Conservation (phyloP, 2,329 filamentous ascomycete genomes). For the Beauveria varroae region DNA sequence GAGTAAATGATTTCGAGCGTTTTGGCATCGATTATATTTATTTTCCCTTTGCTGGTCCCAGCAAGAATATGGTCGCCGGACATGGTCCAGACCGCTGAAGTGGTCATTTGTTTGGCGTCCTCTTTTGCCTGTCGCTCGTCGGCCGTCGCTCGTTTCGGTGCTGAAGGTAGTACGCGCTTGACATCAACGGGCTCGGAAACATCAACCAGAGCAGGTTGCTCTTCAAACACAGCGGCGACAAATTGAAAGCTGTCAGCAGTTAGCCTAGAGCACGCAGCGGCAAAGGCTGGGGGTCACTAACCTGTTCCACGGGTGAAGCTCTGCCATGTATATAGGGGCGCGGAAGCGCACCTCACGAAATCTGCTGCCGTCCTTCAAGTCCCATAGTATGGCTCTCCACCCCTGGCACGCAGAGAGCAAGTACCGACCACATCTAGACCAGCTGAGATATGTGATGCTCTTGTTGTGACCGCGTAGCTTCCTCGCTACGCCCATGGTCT, state of each 20-base stretch:
- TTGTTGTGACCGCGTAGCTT: slow-evolving; percentile 90
- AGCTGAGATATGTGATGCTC: slow-evolving; percentile 90
- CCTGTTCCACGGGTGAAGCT: slow-evolving; percentile 88
- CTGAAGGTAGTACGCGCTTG: slow-evolving; percentile 73
- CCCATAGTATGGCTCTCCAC: slow-evolving; percentile 96
- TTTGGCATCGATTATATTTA: slow-evolving; percentile 86
- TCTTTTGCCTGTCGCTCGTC: slow-evolving; percentile 86
- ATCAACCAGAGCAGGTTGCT: slow-evolving; percentile 83
- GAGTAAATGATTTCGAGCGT: slow-evolving; percentile 82
- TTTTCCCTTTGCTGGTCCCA: slow-evolving; percentile 89
- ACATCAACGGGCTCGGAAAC: slow-evolving; percentile 60
- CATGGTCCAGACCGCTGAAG: slow-evolving; percentile 80
- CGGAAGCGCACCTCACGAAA: slow-evolving; percentile 84
- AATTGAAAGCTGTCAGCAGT: slow-evolving; percentile 62
- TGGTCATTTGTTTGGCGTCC: slow-evolving; percentile 92
- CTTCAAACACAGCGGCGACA: slow-evolving; percentile 88
- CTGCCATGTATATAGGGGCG: slow-evolving; percentile 90
- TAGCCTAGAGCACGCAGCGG: slow-evolving; percentile 11
- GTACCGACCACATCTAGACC: slow-evolving; percentile 88
- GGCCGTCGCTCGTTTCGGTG: slow-evolving; percentile 64
- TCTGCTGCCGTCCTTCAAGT: slow-evolving; percentile 62
- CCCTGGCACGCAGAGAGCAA: slow-evolving; percentile 89
- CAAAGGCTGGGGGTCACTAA: slow-evolving; percentile 28
- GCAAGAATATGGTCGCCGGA: slow-evolving; percentile 83
- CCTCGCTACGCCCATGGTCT: slow-evolving; percentile 92